Conservation (phyloP, 2,329 filamentous ascomycete genomes). For the Fusarium ramigenum region DNA sequence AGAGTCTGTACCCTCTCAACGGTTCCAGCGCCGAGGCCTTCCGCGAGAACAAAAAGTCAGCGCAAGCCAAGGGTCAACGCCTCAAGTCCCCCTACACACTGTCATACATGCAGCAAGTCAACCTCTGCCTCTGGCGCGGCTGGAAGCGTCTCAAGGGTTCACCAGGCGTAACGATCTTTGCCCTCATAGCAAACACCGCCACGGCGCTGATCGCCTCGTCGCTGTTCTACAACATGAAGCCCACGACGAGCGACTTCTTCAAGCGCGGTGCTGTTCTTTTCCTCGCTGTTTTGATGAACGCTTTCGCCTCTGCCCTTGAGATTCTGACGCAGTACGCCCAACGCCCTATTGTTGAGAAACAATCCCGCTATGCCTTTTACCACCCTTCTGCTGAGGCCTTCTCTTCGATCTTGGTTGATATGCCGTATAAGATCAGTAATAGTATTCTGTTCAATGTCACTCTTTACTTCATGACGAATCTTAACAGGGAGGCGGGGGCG, state of each 20-base stretch:
- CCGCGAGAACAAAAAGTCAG: slow-evolving; percentile 39
- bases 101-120: slow-evolving; percentile 57
- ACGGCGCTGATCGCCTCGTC: slow-evolving; percentile 28
- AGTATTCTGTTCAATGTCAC: slow-evolving; percentile 55
- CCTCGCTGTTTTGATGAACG: slow-evolving; percentile 64
- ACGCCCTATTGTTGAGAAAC: slow-evolving; percentile 52
- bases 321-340: slow-evolving; percentile 52
- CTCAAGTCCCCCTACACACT: slow-evolving; percentile 60
- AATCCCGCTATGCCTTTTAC: slow-evolving; percentile 53
- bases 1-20: slow-evolving; percentile 39
- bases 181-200: slow-evolving; percentile 9
- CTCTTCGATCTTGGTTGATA: slow-evolving; percentile 52
- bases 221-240: slow-evolving; percentile 32
- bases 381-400: slow-evolving; percentile 50
- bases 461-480: slow-evolving; percentile 60
- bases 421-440: slow-evolving; percentile 55
- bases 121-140: slow-evolving; percentile 53
- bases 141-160: slow-evolving; percentile 51
- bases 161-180: slow-evolving; percentile 23
- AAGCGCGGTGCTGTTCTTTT: slow-evolving; percentile 59
- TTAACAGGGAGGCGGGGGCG: slow-evolving; percentile 54
- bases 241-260: slow-evolving; percentile 24
- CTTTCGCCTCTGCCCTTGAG: slow-evolving; percentile 53
- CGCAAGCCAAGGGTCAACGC: slow-evolving; percentile 50
- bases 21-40: slow-evolving; percentile 40